A percentile compares a stretch with the other conserved stretches of the same genome.
Conservation (phyloP, 495 filamentous ascomycete species). For the Tetracladium marchalianum region DNA sequence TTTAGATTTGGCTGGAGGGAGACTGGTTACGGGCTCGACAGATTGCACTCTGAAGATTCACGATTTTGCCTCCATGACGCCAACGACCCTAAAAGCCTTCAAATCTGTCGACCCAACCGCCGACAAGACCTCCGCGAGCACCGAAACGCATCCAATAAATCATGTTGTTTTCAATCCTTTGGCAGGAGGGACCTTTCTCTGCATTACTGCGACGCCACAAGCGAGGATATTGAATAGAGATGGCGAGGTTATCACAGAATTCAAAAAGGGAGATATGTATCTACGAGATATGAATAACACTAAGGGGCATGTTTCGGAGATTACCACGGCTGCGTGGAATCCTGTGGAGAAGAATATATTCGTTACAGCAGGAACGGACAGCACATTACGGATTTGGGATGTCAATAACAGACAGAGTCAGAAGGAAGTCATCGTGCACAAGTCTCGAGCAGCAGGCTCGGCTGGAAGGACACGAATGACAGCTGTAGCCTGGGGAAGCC, state of each 20-base stretch:
- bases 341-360: constrained; percentile 72
- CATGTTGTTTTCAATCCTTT: constrained; percentile 78
- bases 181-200: constrained; percentile 71
- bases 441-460: constrained; percentile 73
- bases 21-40: constrained; percentile 78
- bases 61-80: constrained; percentile 92
- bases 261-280: constrained; percentile 97
- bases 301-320: constrained; percentile 88
- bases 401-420: constrained; percentile 78
- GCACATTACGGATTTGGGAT: constrained; percentile 94
- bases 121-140: constrained; percentile 54
- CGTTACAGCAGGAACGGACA: constrained; percentile 86
- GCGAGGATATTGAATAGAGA: constrained; percentile 83
- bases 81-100: constrained; percentile 87
- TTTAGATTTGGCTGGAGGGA: constrained; percentile 74
- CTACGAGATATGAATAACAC: constrained; percentile 92
- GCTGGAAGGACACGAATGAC: constrained; percentile 93
- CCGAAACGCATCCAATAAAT: constrained; percentile 82
- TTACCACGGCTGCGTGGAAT: constrained; percentile 80
- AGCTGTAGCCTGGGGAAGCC: constrained; percentile 77
- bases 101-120: constrained; percentile 80
- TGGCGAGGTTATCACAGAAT: constrained; percentile 75
- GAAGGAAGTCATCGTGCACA: constrained; percentile 89
- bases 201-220: constrained; percentile 77
- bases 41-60: constrained; percentile 89